A percentile compares a stretch with the other conserved stretches of the same genome.
phyloP scores from a whole-genome alignment of 2,329 filamentous ascomycete genomes.

The Triangularia setosa region DNA sequence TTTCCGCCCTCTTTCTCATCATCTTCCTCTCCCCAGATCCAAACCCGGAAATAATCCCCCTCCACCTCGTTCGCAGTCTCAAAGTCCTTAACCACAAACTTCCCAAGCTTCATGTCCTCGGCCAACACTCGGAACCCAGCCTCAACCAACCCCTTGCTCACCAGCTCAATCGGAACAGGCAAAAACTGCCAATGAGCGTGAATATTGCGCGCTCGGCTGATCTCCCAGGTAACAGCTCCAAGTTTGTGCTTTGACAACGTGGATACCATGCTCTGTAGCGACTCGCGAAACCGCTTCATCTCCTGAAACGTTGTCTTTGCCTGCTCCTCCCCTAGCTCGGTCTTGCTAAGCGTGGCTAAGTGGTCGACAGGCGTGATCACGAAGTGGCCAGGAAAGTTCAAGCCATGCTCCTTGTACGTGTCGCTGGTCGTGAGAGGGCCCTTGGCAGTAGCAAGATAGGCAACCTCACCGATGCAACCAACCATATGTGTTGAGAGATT shows the following conservation, averaged over 20 bases:
- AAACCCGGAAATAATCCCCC: slow-evolving; percentile 74
- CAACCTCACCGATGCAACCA: slow-evolving; percentile 79
- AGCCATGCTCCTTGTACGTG: slow-evolving; percentile 60
- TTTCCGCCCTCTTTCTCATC: slow-evolving; percentile 36
- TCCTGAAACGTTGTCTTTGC: slow-evolving; percentile 65
- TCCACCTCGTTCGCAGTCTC: slow-evolving; percentile 46
- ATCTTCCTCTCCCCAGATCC: slow-evolving; percentile 66
- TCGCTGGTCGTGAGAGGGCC: slow-evolving; percentile 72
- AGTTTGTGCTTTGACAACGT: slow-evolving; percentile 54
- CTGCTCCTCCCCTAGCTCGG: slow-evolving; percentile 53
- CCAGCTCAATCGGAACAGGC: slow-evolving; percentile 65
- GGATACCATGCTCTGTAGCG: slow-evolving; percentile 77
- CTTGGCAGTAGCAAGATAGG: slow-evolving; percentile 88
- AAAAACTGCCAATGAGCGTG: slow-evolving; percentile 95
- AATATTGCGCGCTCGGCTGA: slow-evolving; percentile 74
- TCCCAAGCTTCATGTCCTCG: slow-evolving; percentile 62
- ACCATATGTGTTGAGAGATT: slow-evolving; percentile 83
- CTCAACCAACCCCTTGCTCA: slow-evolving; percentile 73
- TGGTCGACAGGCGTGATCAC: slow-evolving; percentile 89
- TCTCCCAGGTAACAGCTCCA: slow-evolving; percentile 88
- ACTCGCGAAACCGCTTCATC: slow-evolving; percentile 75
- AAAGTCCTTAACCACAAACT: slow-evolving; percentile 47
- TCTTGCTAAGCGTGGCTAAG: slow-evolving; percentile 63
- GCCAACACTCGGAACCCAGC: slow-evolving; percentile 86
- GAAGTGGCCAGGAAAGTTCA: slow-evolving; percentile 79